Base-by-base conservation (phyloP, 164 flowering plant species). In the Stephania cephalantha region DNA sequence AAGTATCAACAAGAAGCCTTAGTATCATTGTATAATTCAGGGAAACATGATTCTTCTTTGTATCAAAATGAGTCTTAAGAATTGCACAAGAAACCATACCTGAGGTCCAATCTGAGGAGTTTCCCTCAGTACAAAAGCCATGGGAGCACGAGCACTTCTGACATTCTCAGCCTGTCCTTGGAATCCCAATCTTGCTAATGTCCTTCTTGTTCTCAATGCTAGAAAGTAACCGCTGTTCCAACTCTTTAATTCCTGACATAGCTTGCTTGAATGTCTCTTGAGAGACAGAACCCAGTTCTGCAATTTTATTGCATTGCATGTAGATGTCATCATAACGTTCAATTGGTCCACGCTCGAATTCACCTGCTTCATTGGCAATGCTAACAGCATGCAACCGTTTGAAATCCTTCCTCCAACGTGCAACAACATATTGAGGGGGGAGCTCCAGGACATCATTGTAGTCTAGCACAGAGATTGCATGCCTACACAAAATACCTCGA, bases 331-430 rank as follows among this genome's bases (percentile, higher is more conserved):
- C 31, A 66, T 66, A 66, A 25, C 69, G 69, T 3, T 25, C 69
- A 25, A 66, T 66, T 66, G 69, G 69, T 25, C 42, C 69, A 66
- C 35, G 30, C 2, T 25, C 42, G 22, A 66, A 66, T 10, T 25
- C 15, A 66, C 31, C 6, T 25, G 30, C 69, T 20, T 66, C 69
- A 66, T 15, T 15, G 30, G 35, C 35, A 25, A 90, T 94, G 71
- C 15, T 18, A 17, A 18, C 8, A 18, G 65, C 65, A 13, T 58
- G 65, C 65, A 58, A 58, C 20, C 92, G 86, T 77, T 81, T 86
- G 11, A 86, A 77, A 78, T 90, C 91, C 81, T 87, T 89, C 82
- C 89, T 87, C 95, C 95, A 90, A 22, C 95, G 79, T 1, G 87
- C 67, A 70, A 88, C 65, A 53, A 90, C 82, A 66, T 90, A 90